phyloP scores from a whole-genome alignment of 306 rosid genomes.

The Quercus berberidifolia region DNA sequence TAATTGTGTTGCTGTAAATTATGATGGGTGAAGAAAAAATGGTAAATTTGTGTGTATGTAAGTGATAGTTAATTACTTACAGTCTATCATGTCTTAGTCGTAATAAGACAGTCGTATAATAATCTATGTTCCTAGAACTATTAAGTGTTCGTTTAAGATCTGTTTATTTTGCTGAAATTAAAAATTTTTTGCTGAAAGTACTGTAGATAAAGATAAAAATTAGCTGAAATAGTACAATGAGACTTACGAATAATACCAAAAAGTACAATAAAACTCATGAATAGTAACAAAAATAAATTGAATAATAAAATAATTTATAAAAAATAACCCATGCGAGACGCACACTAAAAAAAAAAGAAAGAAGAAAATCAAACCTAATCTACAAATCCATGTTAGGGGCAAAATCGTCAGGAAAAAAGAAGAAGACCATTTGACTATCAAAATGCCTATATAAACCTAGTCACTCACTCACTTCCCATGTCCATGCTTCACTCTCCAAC shows the following conservation, averaged over 20 bases:
- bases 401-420: slow-evolving; percentile 35
- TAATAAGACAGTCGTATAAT: too few relatives aligned
- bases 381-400: slow-evolving; percentile 38
- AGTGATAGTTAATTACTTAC: too few relatives aligned
- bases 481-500: slow-evolving; percentile 16
- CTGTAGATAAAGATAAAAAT: too few relatives aligned
- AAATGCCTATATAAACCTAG: neutral
- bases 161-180: too few relatives aligned
- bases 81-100: fast-evolving
- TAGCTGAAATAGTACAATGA: too few relatives aligned
- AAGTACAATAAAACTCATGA: too few relatives aligned
- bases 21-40: fast-evolving
- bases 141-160: fast-evolving
- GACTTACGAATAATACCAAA: too few relatives aligned
- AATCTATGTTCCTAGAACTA: fast-evolving
- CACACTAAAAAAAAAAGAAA: neutral
- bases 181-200: too few relatives aligned
- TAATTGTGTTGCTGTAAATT: too few relatives aligned
- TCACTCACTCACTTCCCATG: slow-evolving; percentile 11
- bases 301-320: too few relatives aligned
- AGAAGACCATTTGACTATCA: neutral
- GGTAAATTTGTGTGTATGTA: fast-evolving
- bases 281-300: too few relatives aligned
- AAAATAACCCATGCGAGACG: fast-evolving
- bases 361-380: neutral